A percentile compares a stretch with the other conserved stretches of the same genome.
Conservation (phyloP, 805 yeast genomes). For the Myxozyma monticola region DNA sequence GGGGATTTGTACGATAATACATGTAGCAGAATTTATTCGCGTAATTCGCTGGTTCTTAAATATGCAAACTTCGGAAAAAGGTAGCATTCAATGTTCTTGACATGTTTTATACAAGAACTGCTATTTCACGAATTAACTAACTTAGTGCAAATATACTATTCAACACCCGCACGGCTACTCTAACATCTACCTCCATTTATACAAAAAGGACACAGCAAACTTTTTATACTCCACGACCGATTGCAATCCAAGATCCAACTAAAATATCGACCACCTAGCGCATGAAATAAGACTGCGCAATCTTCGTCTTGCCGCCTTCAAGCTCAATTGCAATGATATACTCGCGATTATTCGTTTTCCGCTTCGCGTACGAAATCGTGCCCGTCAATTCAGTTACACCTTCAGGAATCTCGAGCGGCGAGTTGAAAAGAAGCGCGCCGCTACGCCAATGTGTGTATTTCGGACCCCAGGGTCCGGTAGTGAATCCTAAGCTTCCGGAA, state of each 20-base stretch:
- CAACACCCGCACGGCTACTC: no score
- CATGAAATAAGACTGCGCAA: slow-evolving; percentile 20
- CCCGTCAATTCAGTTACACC: slow-evolving; percentile 65
- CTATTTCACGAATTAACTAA: no score
- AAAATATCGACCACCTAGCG: slow-evolving; percentile 3
- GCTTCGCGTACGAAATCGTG: slow-evolving; percentile 66
- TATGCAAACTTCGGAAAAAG: no score
- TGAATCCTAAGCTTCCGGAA: slow-evolving; percentile 44
- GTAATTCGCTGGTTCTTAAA: no score
- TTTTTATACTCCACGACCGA: no score
- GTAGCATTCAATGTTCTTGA: no score
- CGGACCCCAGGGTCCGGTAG: slow-evolving; percentile 83
- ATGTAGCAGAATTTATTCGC: no score
- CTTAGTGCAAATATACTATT: background rate
- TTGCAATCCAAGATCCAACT: background rate
- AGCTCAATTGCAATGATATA: slow-evolving; percentile 77
- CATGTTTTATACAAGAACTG: no score
- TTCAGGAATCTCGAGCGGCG: slow-evolving; percentile 67
- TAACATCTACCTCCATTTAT: no score
- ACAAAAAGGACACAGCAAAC: no score
- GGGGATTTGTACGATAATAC: background rate
- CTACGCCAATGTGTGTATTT: slow-evolving; percentile 91
- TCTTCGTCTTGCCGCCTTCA: slow-evolving; percentile 21
- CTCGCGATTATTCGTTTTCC: slow-evolving; percentile 71
- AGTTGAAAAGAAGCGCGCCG: slow-evolving; percentile 76